Percentiles rank a stretch among this genome's conserved stretches.
phyloP scores from a whole-genome alignment of 768 basidiomycete species.

The Lactarius vividus region DNA sequence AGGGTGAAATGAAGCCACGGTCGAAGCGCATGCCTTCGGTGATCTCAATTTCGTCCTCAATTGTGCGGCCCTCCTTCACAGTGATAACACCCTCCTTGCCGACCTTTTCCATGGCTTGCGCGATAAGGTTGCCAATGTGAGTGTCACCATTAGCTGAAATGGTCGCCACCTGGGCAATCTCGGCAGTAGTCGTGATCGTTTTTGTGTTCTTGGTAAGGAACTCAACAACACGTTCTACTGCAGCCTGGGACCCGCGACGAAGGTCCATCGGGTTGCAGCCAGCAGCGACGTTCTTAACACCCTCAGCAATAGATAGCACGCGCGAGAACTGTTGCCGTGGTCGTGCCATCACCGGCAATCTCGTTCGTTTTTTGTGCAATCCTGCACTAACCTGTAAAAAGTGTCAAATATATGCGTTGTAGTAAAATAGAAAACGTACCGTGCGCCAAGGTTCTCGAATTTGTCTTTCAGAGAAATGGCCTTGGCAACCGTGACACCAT shows the following conservation, averaged over 20 bases:
- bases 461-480: constrained; percentile 93
- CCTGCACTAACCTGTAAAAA: constrained; percentile 74
- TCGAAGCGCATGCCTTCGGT: constrained; percentile 99
- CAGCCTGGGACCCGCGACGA: constrained; percentile 94
- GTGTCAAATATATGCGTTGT: constrained; percentile 16
- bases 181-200: constrained; percentile 93
- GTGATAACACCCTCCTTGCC: constrained; percentile 99
- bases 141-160: constrained; percentile 65
- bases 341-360: constrained; percentile 95
- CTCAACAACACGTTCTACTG: constrained; percentile 87
- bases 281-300: constrained; percentile 98
- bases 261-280: constrained; percentile 99
- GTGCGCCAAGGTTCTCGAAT: constrained; percentile 97
- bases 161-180: constrained; percentile 99
- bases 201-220: constrained; percentile 87
- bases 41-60: constrained; percentile 98
- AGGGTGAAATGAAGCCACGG: constrained; percentile 96
- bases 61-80: constrained; percentile 97
- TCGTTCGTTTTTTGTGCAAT: constrained; percentile 98
- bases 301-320: constrained; percentile 97
- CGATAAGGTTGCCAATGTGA: constrained; percentile 92
- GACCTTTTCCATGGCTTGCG: constrained; percentile 99
- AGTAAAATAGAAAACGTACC: constrained; percentile 51
- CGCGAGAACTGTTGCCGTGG: constrained; percentile 94
- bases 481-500: constrained; percentile 98